Conservation (phyloP, 2,329 filamentous ascomycete genomes). For the Ophiostoma fasciatum region DNA sequence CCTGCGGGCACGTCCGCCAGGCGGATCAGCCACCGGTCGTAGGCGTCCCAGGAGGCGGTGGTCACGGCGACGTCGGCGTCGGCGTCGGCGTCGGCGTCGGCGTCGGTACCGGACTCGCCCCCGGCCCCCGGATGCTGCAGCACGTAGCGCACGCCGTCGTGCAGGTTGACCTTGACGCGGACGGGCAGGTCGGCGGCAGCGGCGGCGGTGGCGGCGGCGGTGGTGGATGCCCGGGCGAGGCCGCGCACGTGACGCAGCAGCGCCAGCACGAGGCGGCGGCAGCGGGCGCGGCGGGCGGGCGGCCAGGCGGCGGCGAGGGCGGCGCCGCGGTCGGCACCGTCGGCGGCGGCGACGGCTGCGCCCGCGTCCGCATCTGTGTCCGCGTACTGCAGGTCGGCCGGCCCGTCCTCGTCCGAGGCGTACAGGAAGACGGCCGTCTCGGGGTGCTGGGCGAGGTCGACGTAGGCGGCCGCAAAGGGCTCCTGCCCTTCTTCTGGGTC, state of each 20-base stretch:
- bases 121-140: conserved; percentile 12
- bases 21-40: conserved; percentile 45
- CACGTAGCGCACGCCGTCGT: conserved; percentile 20
- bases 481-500: no score
- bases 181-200: not conserved
- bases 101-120: not conserved
- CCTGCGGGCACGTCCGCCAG: conserved; percentile 27
- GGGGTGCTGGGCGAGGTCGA: conserved; percentile 43
- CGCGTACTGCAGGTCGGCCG: not conserved
- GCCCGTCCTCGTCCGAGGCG: conserved; percentile 30
- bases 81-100: not conserved
- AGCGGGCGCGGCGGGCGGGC: conserved; percentile 4
- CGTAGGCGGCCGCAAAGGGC: conserved; percentile 40
- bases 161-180: conserved; percentile 25
- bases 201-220: conserved; percentile 4
- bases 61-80: conserved; percentile 7
- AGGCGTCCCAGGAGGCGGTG: conserved; percentile 20
- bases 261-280: conserved; percentile 18
- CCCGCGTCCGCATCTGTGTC: not conserved
- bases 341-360: conserved; percentile 8
- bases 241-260: conserved; percentile 15
- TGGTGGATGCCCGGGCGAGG: conserved; percentile 14
- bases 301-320: conserved; percentile 6
- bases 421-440: conserved; percentile 55
- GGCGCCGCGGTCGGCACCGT: conserved; percentile 13